Conservation (phyloP, 257 asterid genomes). For the Capsicum rhomboideum region DNA sequence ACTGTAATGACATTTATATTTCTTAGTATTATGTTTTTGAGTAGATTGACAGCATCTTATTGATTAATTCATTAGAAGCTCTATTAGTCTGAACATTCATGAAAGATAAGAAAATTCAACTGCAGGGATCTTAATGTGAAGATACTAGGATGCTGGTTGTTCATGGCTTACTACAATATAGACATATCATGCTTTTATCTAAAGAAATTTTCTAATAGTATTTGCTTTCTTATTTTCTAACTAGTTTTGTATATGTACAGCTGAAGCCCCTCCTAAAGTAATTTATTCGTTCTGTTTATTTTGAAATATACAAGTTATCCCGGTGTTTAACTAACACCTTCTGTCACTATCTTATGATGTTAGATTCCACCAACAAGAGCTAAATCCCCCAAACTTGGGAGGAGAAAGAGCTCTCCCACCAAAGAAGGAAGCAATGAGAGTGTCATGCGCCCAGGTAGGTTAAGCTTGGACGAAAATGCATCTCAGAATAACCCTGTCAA, state of each 20-base stretch:
- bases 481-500: constrained; percentile 29
- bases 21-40: background rate
- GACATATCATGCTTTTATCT: background rate
- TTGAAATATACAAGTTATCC: background rate
- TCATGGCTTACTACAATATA: background rate
- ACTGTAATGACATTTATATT: background rate
- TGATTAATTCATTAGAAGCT: background rate
- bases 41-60: background rate
- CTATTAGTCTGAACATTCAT: background rate
- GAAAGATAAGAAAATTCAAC: background rate
- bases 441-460: constrained; percentile 30
- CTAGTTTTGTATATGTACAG: background rate
- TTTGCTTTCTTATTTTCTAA: background rate
- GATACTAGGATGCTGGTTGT: background rate
- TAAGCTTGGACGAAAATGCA: constrained; percentile 57
- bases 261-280: background rate
- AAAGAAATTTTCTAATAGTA: background rate
- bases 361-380: constrained; percentile 73
- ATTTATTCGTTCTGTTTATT: background rate
- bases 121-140: background rate
- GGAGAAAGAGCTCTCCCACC: constrained; percentile 41
- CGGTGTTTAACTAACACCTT: background rate
- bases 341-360: constrained; percentile 6
- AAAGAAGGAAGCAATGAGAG: constrained; percentile 29
- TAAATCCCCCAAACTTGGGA: constrained; percentile 75